Base-by-base conservation (phyloP, 1,284 basidiomycete genomes). In the Moniliella sp. region DNA sequence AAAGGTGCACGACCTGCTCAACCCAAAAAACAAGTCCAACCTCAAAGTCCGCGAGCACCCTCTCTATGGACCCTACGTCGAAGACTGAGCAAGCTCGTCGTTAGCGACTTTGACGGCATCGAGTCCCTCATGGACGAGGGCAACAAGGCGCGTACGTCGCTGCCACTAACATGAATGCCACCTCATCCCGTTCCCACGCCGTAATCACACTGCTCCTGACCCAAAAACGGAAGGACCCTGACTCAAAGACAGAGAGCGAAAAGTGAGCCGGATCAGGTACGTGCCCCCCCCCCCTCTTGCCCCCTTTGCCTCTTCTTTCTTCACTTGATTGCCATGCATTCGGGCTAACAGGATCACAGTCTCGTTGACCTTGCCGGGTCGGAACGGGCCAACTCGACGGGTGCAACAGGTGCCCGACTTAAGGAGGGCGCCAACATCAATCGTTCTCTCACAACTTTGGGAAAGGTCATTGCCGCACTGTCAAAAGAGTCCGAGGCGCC, bases 111-210 rank as follows among this genome's bases (percentile, higher is more conserved):
- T 60, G 70, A 76, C 15, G 86, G 91, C 60, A 88, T 97, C 75
- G 91, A 93, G 75, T 82, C 76, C 5, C 73, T 97, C 55, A 94
- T 94, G 88, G 88, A 97, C 65, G 88, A 97, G 62, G 88, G 88
- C 27, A 97, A 94, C 64, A 94, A 97, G 66, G 66, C 33, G 13
- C 12, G 34, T 18, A 10, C 8, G 50, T 54, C 5, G 50, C 50
- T 18, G 49, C 51, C 1, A 55, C 51, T n/a, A 50, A 52, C 31
- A 55, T 55, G 51, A 55, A 55, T 40, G 51, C 50, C 36, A 55
- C 51, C 9, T 45, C 41, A 18, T 53, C 50, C 8, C 43, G 51
- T 10, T 55, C 51, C 5, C 51, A 55, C 16, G 51, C 51, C 27
- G 51, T 55, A 32, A 48, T 55, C 31, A 55, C 51, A 2, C 39